phyloP scores from a whole-genome alignment of 148 eudicot species.

The Rhododendron henanense region DNA sequence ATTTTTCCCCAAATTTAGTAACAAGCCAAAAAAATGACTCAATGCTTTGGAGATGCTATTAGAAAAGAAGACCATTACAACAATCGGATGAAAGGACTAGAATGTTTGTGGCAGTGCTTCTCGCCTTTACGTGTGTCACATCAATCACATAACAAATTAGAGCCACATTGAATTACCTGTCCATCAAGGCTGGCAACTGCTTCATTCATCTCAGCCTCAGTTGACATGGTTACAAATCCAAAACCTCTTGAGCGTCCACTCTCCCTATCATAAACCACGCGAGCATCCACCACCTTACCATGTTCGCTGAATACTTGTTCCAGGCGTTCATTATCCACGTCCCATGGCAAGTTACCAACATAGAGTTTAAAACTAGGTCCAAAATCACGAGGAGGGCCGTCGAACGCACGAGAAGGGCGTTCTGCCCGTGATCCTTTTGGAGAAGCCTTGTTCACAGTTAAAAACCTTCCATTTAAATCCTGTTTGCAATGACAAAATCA shows the following conservation, averaged over 20 bases:
- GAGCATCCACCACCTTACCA: slow-evolving; percentile 60
- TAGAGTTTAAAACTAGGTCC: slow-evolving; percentile 51
- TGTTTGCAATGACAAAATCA: slow-evolving; percentile 21
- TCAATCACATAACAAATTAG: not conserved
- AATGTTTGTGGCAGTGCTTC: not conserved
- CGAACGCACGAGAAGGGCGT: slow-evolving; percentile 28
- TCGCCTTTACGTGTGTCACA: not conserved
- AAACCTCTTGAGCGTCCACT: slow-evolving; percentile 85
- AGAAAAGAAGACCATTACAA: not conserved
- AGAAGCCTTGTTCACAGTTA: slow-evolving; percentile 91
- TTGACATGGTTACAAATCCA: slow-evolving; percentile 78
- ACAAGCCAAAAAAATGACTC: not conserved
- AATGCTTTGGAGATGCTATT: not conserved
- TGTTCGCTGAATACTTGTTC: slow-evolving; percentile 72
- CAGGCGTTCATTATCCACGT: slow-evolving; percentile 59
- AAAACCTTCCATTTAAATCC: slow-evolving; percentile 66
- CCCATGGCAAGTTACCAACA: slow-evolving; percentile 94
- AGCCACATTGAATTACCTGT: slow-evolving; percentile 38
- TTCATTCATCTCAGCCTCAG: slow-evolving; percentile 68
- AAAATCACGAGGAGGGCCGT: slow-evolving; percentile 28
- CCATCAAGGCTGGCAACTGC: slow-evolving; percentile 81
- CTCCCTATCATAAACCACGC: slow-evolving; percentile 73
- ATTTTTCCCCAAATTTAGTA: not conserved
- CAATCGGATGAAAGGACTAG: not conserved
- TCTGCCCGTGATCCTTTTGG: slow-evolving; percentile 81